Evolutionary conservation across 352 stramenopile genomes (phyloP), one percentile per base, ranked within the genome.

Genomic region (Bremia lactucae): DNA sequence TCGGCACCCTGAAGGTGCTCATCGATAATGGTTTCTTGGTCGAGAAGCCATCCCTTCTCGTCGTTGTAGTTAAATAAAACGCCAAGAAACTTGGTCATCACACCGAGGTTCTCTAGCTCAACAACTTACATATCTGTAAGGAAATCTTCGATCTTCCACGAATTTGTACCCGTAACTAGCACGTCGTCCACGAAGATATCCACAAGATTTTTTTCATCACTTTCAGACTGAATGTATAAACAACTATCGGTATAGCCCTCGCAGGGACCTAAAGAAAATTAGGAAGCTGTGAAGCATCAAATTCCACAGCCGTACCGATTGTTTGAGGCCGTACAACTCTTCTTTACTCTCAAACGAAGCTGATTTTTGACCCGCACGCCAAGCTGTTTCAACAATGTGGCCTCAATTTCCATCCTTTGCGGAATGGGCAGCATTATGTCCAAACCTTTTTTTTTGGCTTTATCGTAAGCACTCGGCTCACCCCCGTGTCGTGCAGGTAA

Each of bases 1-100:
- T n/a, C n/a, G n/a, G n/a, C n/a, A n/a, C n/a, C n/a, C 21, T 24
- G 15, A 3, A 53, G 6, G 15, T 46, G 36, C 3, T 53, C 37
- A 1, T 38, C 6, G 15, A 52, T 46, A 0, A 42, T 29, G n/a
- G 39, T 24, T 2, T 28, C 36, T 24, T 52, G n/a, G n/a, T n/a
- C n/a, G n/a, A n/a, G n/a, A n/a, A n/a, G n/a, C n/a, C n/a, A n/a
- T n/a, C n/a, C n/a, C n/a, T n/a, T n/a, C n/a, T 37, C 31, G 10
- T 23, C 3, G 15, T 23, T 9, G 15, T 23, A 23, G 14, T 23
- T n/a, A 37, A 37, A 37, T 19, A 18, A 15, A 37, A 23, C 15
- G 5, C 31, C 31, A 4, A 37, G 15, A 34, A 34, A 23, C 15
- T 37, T 37, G 4, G 31, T 14, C 13, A 23, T 10, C 9, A 37